A percentile compares a stretch with the other conserved stretches of the same genome.
These are phyloP conservation scores for Phytopythium kandeliae DNA, from an alignment of 352 stramenopile genomes.

Conservation along the genomic window DNA sequence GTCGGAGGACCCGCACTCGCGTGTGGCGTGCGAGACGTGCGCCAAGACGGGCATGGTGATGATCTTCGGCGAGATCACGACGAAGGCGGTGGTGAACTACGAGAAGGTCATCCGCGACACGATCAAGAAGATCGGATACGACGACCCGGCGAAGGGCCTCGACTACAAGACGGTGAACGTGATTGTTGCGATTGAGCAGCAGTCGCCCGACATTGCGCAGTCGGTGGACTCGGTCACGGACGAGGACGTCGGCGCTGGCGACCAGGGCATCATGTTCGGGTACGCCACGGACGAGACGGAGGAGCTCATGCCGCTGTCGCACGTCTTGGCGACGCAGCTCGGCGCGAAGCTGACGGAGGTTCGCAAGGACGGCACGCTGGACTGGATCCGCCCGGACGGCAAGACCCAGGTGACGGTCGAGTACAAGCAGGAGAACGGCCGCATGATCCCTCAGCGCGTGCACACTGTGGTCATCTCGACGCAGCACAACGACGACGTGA, in stretches of 20 bases:
- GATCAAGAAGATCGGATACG: constrained; percentile 99
- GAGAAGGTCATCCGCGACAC: constrained; percentile 98
- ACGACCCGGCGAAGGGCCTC: constrained; percentile 98
- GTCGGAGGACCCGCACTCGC: constrained; percentile 96
- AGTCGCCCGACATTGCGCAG: constrained; percentile 99
- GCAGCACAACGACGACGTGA: constrained; percentile 98
- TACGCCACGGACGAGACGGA: constrained; percentile 98
- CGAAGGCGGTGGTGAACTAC: constrained; percentile 98
- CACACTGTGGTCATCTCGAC: constrained; percentile 99
- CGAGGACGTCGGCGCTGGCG: constrained; percentile 96
- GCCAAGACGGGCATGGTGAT: constrained; percentile 99
- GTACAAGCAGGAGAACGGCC: constrained; percentile 96
- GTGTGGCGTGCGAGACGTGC: constrained; percentile 98
- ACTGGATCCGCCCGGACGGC: constrained; percentile 98
- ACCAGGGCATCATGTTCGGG: constrained; percentile 93
- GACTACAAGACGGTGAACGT: constrained; percentile 99
- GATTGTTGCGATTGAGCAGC: constrained; percentile 99
- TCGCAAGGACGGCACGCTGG: constrained; percentile 97
- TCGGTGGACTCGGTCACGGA: constrained; percentile 96
- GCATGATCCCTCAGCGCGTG: constrained; percentile 94
- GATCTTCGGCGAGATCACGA: constrained; percentile 99
- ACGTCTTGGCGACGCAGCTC: constrained; percentile 96
- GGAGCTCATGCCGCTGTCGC: constrained; percentile 97
- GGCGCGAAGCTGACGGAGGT: constrained; percentile 97
- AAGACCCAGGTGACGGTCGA: constrained; percentile 99